Evolutionary conservation across 139 green algal species (phyloP).

Genomic region (Chlamydomonas urium): DNA sequence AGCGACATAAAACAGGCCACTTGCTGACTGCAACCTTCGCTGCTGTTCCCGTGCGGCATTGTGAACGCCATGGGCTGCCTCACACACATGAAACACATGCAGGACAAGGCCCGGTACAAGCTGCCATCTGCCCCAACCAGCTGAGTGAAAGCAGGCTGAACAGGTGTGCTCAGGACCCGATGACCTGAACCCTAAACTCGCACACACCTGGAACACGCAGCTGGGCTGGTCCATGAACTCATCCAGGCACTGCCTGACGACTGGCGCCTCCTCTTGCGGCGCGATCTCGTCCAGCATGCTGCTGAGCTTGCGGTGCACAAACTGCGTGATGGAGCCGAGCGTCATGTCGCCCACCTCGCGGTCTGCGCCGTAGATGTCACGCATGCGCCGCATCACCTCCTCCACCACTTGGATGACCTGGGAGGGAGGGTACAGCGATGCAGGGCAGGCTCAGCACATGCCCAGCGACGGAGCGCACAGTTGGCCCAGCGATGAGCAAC

Average conservation of each 20-base stretch:
- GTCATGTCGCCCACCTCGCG: constrained; percentile 37
- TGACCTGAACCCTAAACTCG: too few relatives aligned
- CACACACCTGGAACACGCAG: constrained; percentile 31
- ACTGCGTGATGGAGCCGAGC: constrained; percentile 46
- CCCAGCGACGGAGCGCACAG: neutral
- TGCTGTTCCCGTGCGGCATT: too few relatives aligned
- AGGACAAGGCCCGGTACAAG: too few relatives aligned
- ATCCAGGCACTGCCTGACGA: constrained; percentile 23
- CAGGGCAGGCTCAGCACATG: neutral
- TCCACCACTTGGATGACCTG: constrained; percentile 44
- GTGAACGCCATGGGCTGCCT: too few relatives aligned
- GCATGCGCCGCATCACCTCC: constrained; percentile 48
- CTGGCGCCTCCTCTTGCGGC: constrained; percentile 13
- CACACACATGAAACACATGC: too few relatives aligned
- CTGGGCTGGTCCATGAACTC: constrained; percentile 45
- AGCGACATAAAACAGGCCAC: too few relatives aligned
- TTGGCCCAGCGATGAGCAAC: too few relatives aligned
- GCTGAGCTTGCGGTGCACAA: constrained; percentile 46
- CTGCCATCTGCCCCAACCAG: too few relatives aligned
- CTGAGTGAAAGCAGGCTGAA: too few relatives aligned
- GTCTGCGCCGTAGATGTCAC: constrained; percentile 38
- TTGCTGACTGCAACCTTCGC: too few relatives aligned
- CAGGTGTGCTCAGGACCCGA: too few relatives aligned
- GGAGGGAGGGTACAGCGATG: too few relatives aligned
- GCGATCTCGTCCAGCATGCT: constrained; percentile 20